Conservation (phyloP, 495 filamentous ascomycete genomes). For the Aspergillus conjunctus region DNA sequence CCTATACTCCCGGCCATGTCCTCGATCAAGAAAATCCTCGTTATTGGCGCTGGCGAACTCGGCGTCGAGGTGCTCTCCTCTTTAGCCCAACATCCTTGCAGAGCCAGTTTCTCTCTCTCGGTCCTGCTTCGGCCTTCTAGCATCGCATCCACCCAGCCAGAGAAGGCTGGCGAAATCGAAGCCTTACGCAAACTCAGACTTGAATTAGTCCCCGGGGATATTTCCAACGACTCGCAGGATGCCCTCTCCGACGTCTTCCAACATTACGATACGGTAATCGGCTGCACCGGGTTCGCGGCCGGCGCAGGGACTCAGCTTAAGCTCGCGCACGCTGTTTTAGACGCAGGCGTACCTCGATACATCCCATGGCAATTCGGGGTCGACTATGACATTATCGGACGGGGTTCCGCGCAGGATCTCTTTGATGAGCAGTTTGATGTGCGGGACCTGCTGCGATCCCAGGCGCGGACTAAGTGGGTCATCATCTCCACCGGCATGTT, state of each 20-base stretch:
- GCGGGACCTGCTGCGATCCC: constrained; percentile 50
- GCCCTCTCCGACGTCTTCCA: constrained; percentile 49
- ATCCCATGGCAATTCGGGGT: constrained; percentile 70
- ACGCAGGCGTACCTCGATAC: constrained; percentile 46
- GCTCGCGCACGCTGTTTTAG: constrained; percentile 51
- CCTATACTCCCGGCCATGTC: no score
- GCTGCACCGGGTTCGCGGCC: constrained; percentile 56
- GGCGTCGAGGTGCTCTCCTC: constrained; percentile 54
- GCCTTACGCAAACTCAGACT: constrained; percentile 39
- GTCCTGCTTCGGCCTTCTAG: constrained; percentile 53
- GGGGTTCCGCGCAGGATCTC: constrained; percentile 54
- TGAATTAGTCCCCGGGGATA: constrained; percentile 48
- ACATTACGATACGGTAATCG: constrained; percentile 53
- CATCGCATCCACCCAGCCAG: constrained; percentile 35
- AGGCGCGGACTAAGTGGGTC: constrained; percentile 52
- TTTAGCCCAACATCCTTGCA: constrained; percentile 43
- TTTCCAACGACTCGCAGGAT: constrained; percentile 37
- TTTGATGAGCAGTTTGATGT: constrained; percentile 66
- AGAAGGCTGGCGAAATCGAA: constrained; percentile 30
- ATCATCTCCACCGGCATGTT: constrained; percentile 67
- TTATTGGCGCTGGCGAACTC: constrained; percentile 65
- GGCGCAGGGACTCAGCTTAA: constrained; percentile 54
- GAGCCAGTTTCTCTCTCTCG: constrained; percentile 35
- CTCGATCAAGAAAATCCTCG: constrained; percentile 45
- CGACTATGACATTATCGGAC: constrained; percentile 62